These are phyloP conservation scores for Hyphopichia pseudoburtonii DNA, from an alignment of 1,139 yeast species.

Conservation along the genomic window DNA sequence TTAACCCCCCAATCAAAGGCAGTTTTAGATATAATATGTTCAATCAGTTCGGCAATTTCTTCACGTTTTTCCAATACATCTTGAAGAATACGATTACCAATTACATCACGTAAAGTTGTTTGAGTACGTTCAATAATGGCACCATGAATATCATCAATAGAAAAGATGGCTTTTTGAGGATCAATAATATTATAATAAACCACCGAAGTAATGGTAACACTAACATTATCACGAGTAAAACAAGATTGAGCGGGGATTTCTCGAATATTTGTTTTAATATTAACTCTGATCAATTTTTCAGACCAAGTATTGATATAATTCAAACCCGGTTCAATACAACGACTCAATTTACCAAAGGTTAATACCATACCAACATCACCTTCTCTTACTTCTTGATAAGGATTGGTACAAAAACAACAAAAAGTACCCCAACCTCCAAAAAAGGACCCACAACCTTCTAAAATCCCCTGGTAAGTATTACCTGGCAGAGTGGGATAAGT, in stretches of 20 bases:
- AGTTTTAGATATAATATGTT: constrained; percentile 60
- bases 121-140: constrained; percentile 74
- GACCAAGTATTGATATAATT: constrained; percentile 64
- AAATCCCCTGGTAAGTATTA: constrained; percentile 39
- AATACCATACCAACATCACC: constrained; percentile 74
- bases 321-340: constrained; percentile 72
- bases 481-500: constrained; percentile 36
- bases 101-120: constrained; percentile 72
- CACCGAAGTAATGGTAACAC: constrained; percentile 62
- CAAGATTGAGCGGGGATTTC: constrained; percentile 70
- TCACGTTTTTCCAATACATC: constrained; percentile 77
- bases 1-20: constrained; percentile 74
- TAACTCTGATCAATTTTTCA: constrained; percentile 54
- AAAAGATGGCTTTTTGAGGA: constrained; percentile 67
- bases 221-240: constrained; percentile 70
- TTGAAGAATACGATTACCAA: constrained; percentile 66
- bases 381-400: constrained; percentile 61
- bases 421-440: constrained; percentile 63
- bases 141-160: constrained; percentile 53
- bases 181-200: constrained; percentile 67
- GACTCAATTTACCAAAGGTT: constrained; percentile 65
- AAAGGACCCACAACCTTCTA: constrained; percentile 44
- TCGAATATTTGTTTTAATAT: constrained; percentile 58
- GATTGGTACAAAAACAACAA: constrained; percentile 60
- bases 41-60: constrained; percentile 68